A percentile compares a stretch with the other conserved stretches of the same genome.
Evolutionary conservation across 1,284 basidiomycete genomes (phyloP).

Genomic region (Pyrrhoderma lamaoense): DNA sequence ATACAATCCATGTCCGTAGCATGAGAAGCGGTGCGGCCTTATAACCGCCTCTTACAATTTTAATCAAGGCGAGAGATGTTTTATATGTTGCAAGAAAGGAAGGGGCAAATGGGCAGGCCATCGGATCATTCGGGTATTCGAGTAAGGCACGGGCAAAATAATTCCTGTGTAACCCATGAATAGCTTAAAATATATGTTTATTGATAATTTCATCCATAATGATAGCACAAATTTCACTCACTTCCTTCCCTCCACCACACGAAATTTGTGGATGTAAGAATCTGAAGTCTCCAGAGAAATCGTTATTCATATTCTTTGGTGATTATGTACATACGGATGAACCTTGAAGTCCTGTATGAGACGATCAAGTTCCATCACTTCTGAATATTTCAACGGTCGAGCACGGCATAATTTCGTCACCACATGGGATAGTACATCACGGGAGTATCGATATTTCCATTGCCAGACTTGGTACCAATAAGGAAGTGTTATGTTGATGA

Average conservation of each 20-base stretch:
- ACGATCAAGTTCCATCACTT: constrained; percentile 19
- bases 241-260: constrained; percentile 3
- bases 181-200: background rate
- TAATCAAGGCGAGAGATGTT: constrained; percentile 9
- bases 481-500: background rate
- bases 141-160: constrained; percentile 18
- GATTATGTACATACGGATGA: background rate
- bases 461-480: background rate
- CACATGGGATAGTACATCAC: constrained; percentile 14
- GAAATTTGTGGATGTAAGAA: background rate
- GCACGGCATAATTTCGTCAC: constrained; percentile 15
- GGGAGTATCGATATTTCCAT: constrained; percentile 16
- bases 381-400: constrained; percentile 16
- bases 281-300: constrained; percentile 10
- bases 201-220: background rate
- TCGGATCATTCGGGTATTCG: constrained; percentile 15
- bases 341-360: constrained; percentile 14
- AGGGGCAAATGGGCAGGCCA: constrained; percentile 18
- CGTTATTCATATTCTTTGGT: constrained; percentile 1
- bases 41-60: background rate
- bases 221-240: background rate
- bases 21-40: background rate
- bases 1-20: background rate
- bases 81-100: constrained; percentile 18
- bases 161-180: constrained; percentile 14